Conservation (phyloP, 176 grass and related monocot genomes). For the Bothriochloa decipiens region DNA sequence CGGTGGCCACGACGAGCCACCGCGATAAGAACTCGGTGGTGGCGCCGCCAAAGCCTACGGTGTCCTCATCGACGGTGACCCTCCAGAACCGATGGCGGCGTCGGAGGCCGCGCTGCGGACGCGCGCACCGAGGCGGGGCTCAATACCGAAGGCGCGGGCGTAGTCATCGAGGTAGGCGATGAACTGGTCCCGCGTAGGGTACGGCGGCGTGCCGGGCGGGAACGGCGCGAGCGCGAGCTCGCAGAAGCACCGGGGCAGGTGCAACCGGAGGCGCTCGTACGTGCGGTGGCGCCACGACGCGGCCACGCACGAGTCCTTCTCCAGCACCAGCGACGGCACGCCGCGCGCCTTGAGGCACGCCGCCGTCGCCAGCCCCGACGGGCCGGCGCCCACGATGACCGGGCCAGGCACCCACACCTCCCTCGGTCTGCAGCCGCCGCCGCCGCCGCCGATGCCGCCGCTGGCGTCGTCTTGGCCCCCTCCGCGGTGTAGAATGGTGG, state of each 20-base stretch:
- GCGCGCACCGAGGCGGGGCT: constrained; percentile 52
- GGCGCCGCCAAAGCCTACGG: background rate
- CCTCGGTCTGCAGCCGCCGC: background rate
- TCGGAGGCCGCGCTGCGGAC: constrained; percentile 62
- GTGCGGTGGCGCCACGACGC: constrained; percentile 75
- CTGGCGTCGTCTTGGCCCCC: background rate
- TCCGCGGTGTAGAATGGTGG: constrained; percentile 16
- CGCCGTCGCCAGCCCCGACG: constrained; percentile 74
- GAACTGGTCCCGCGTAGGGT: constrained; percentile 87
- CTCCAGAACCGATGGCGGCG: constrained; percentile 71
- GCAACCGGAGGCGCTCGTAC: constrained; percentile 82
- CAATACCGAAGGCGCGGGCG: constrained; percentile 56
- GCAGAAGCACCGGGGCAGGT: constrained; percentile 73
- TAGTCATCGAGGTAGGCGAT: constrained; percentile 81
- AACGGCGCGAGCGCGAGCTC: constrained; percentile 73
- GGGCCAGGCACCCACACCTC: constrained; percentile 86
- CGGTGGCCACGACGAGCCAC: constrained; percentile 85
- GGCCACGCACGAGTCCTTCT: constrained; percentile 76
- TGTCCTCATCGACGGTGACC: constrained; percentile 10
- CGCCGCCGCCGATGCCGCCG: background rate
- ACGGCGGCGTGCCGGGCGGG: constrained; percentile 62
- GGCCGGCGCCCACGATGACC: constrained; percentile 80
- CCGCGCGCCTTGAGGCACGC: constrained; percentile 73
- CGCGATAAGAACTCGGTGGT: constrained; percentile 59
- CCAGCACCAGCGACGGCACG: constrained; percentile 74